Percentiles rank a stretch among this genome's conserved stretches.
Conservation (phyloP, 1,139 yeast species). For the Blastobotrys apis region DNA sequence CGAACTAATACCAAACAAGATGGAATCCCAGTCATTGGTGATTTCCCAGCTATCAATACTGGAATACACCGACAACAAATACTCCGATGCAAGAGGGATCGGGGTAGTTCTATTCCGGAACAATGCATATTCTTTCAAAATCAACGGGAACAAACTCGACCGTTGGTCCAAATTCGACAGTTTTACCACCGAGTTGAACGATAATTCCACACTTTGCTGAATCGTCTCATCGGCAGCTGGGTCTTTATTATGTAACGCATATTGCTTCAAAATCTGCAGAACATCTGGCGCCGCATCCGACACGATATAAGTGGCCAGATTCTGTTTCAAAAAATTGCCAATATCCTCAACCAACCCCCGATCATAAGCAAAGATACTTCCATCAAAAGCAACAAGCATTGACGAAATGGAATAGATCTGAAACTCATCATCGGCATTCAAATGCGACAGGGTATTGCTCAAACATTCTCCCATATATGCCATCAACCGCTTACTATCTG, state of each 20-base stretch:
- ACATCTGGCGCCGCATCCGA: conserved; percentile 20
- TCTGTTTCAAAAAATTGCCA: conserved; percentile 16
- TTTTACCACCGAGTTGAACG: conserved; percentile 21
- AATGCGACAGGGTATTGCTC: conserved; percentile 8
- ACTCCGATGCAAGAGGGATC: conserved; percentile 20
- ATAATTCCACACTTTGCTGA: conserved; percentile 17
- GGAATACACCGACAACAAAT: conserved; percentile 16
- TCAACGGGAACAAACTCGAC: conserved; percentile 15
- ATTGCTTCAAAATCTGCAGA: conserved; percentile 17
- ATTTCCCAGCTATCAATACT: conserved; percentile 20
- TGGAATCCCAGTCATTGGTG: conserved; percentile 23
- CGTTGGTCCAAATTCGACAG: conserved; percentile 26
- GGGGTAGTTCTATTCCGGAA: conserved; percentile 19
- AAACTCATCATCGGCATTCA: conserved; percentile 17
- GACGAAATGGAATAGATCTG: conserved; percentile 16
- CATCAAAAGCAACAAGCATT: conserved; percentile 16
- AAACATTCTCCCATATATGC: conserved; percentile 11
- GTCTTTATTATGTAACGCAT: conserved; percentile 15
- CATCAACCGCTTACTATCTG: conserved; percentile 7
- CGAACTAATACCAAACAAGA: conserved; percentile 20
- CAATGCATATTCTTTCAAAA: conserved; percentile 17
- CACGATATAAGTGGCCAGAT: conserved; percentile 20
- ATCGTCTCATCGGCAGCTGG: conserved; percentile 12
- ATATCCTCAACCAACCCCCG: conserved; percentile 11
- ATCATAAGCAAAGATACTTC: conserved; percentile 14